Base-by-base conservation (phyloP, 140 eudicot species). In the Oenanthe javanica region DNA sequence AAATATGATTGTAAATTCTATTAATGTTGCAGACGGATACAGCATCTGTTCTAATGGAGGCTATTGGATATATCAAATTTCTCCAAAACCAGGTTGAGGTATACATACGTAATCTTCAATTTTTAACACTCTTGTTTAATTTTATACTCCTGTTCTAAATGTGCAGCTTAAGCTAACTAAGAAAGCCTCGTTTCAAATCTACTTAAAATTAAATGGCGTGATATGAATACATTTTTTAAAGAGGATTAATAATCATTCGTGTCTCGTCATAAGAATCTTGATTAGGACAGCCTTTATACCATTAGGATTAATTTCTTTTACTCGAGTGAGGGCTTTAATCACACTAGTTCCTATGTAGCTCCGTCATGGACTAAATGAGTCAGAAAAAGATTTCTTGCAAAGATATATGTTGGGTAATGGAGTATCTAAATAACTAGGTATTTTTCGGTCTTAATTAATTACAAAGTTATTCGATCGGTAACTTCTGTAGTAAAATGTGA, bases 11-110 rank as follows among this genome's bases (percentile, higher is more conserved):
- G 36, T 63, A 23, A 63, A 23, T 63, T 23, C 38, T n/a, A n/a
- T 25, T 27, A 40, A 72, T 82, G 84, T 81, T 92, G 86, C 96
- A 94, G 98, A 94, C 98, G 72, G 98, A 94, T 82, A 94, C 98
- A 57, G 98, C 98, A 73, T 94, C 98, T 23, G 98, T 94, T 73
- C 84, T 94, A 43, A 94, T 90, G 98, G 98, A 94, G 87, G 97
- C 97, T 79, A 91, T 87, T 71, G 98, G 98, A 79, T 94, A 94
- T 79, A 94, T 94, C 86, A 94, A 92, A 85, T 94, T 94, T 85
- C 93, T 94, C 82, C 98, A 94, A 80, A 90, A 79, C 87, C 98
- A 94, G 84, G 96, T 94, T 46, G 98, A 94, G 98, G 98, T 93
- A 88, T 43, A 31, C 36, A 5, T 59, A 4, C 46, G 4, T 36